Base-by-base conservation (phyloP, 164 flowering plant species). In the Platanus orientalis region DNA sequence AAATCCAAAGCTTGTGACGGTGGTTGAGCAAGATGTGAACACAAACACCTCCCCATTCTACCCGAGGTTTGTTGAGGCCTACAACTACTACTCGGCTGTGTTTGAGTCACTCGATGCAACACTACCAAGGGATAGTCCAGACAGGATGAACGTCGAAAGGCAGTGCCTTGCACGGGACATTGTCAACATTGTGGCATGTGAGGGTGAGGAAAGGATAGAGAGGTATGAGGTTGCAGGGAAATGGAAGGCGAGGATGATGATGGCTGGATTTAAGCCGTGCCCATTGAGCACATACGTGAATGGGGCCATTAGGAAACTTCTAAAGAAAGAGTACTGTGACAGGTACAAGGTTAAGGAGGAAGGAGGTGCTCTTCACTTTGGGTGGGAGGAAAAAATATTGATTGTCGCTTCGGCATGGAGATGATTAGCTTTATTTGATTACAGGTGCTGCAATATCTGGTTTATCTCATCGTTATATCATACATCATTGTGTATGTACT, bases 161-260 rank as follows among this genome's bases (percentile, higher is more conserved):
- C 97, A 91, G 47, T 94, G 99, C 69, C 78, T 94, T 36, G 99
- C 97, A 13, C 78, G 94, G 17, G 99, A 94, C 68, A 91, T 94
- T 7, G 87, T 94, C 13, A 94, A 94, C 68, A 80, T 94, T 47
- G 86, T 94, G 17, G 99, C 97, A 0, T 94, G 99, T 47, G 99
- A 94, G 54, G 99, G 99, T 7, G 96, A 78, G 60, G 99, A 94
- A 16, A 82, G 99, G 68, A 84, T 94, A 27, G 97, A 94, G 71
- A 73, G 99, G 28, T 94, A 94, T 36, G 97, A 94, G 68, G 92
- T 89, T 57, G 93, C 96, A 0, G 96, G 99, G 30, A 94, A 94
- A 69, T 94, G 99, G 99, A 84, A 89, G 61, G 96, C 97, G 12
- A 81, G 99, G 73, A 94, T 94, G 99, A 79, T 58, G 55, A 94